Percentiles rank a stretch among this genome's conserved stretches.
phyloP scores from a whole-genome alignment of 2,329 filamentous ascomycete species.

The Curvularia eragrostidis region DNA sequence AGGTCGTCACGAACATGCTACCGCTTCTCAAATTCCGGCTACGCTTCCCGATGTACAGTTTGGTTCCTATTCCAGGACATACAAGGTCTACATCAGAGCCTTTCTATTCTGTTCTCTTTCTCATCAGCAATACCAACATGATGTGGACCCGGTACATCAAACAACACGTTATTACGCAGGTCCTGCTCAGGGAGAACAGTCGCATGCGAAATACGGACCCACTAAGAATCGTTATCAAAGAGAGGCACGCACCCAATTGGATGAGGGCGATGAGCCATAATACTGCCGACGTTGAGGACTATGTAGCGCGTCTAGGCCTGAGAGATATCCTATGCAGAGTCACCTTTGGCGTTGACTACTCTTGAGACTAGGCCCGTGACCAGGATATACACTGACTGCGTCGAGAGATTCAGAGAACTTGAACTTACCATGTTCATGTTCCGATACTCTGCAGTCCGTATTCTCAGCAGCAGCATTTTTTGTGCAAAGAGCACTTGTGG shows the following conservation, averaged over 20 bases:
- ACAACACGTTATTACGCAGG: conserved; percentile 7
- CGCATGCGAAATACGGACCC: not conserved
- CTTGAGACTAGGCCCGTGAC: not conserved
- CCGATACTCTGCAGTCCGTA: not conserved
- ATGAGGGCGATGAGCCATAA: not conserved
- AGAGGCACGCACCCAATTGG: not conserved
- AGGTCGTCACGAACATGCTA: conserved; percentile 17
- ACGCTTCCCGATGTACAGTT: conserved; percentile 24
- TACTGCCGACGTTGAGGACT: not conserved
- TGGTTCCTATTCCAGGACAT: conserved; percentile 2
- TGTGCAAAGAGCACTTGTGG: not conserved
- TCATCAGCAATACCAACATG: not conserved
- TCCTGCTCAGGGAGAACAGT: not conserved
- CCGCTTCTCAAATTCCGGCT: conserved; percentile 27
- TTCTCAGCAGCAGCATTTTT: not conserved
- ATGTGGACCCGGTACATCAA: conserved; percentile 8
- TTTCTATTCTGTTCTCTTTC: not conserved
- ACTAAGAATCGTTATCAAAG: not conserved
- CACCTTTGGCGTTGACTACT: not conserved
- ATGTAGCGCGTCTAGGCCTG: not conserved
- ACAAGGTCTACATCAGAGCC: too few relatives aligned
- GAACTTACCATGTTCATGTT: not conserved
- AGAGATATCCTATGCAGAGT: not conserved
- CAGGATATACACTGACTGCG: not conserved
- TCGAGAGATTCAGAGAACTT: not conserved